phyloP scores from a whole-genome alignment of 352 stramenopile species.

The Peronospora farinosa region DNA sequence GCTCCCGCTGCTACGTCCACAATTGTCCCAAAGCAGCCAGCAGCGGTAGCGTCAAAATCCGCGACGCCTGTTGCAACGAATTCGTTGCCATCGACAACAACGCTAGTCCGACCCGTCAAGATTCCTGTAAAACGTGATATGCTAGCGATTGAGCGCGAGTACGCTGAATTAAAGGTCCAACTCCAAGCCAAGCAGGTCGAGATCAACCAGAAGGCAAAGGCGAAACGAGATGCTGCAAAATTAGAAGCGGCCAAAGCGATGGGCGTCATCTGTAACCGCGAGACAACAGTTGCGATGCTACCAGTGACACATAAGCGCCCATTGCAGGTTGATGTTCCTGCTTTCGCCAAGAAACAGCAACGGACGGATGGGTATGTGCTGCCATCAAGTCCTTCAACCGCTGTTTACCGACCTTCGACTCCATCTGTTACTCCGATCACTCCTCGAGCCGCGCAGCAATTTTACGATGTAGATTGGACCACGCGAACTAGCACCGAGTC shows the following conservation, averaged over 20 bases:
- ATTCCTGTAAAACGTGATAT: conserved; percentile 19
- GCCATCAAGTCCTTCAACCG: not conserved
- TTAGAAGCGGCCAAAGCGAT: conserved; percentile 11
- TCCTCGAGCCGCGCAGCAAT: conserved; percentile 48
- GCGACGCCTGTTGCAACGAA: not conserved
- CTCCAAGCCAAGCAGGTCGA: conserved; percentile 45
- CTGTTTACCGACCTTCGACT: conserved; percentile 8
- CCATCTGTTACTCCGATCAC: conserved; percentile 34
- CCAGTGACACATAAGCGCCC: conserved; percentile 22
- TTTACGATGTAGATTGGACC: conserved; percentile 62
- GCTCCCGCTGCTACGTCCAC: not conserved
- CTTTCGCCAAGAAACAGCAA: conserved; percentile 24
- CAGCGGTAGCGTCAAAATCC: not conserved
- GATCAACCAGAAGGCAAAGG: conserved; percentile 28
- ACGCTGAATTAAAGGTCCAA: conserved; percentile 54
- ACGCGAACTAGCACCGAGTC: conserved; percentile 49
- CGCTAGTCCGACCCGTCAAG: conserved; percentile 5
- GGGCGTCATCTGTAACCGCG: conserved; percentile 1
- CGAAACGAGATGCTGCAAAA: conserved; percentile 24
- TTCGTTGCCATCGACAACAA: conserved; percentile 1
- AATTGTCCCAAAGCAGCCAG: not conserved
- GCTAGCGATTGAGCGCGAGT: conserved; percentile 43
- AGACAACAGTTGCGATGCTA: conserved; percentile 13
- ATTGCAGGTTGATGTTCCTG: conserved; percentile 24
- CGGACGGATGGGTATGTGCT: conserved; percentile 6